Conservation (phyloP, 805 yeast genomes). For the Candida gorgasii region DNA sequence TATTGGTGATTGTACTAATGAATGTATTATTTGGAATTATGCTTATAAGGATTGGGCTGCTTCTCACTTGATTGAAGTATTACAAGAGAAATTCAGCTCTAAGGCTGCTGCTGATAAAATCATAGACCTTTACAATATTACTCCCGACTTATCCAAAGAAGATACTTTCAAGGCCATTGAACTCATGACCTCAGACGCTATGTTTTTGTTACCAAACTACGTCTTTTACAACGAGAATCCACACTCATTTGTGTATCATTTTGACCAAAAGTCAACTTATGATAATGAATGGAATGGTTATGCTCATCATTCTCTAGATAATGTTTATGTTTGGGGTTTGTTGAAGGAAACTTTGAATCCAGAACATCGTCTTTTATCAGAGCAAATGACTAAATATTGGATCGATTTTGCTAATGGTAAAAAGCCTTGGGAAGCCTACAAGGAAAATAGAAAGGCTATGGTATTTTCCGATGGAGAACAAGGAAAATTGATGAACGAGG, state of each 20-base stretch:
- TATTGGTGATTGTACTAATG: conserved; percentile 6
- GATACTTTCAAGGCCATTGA: background rate
- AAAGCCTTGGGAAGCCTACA: conserved; percentile 5
- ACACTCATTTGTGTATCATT: conserved; percentile 12
- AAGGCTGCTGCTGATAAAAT: background rate
- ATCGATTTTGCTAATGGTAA: conserved; percentile 8
- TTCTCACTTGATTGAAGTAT: background rate
- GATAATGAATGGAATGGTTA: conserved; percentile 9
- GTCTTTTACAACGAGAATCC: background rate
- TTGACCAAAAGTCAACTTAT: conserved; percentile 15
- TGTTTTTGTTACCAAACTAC: conserved; percentile 5
- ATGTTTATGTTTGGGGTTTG: conserved; percentile 16
- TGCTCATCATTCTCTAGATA: conserved; percentile 18
- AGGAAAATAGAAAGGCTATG: conserved; percentile 6
- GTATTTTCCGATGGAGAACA: conserved; percentile 13
- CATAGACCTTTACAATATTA: background rate
- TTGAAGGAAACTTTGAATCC: conserved; percentile 9
- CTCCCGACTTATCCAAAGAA: background rate
- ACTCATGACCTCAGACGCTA: conserved; percentile 1
- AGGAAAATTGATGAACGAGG: conserved; percentile 8
- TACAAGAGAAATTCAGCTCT: background rate
- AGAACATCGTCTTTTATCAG: conserved; percentile 5
- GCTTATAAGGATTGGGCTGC: background rate
- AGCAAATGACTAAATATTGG: conserved; percentile 10
- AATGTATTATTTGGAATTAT: conserved; percentile 4